Percentiles rank a stretch among this genome's conserved stretches.
These are phyloP conservation scores for Fraxinus ornus DNA, from an alignment of 305 asterid genomes.

Conservation along the genomic window DNA sequence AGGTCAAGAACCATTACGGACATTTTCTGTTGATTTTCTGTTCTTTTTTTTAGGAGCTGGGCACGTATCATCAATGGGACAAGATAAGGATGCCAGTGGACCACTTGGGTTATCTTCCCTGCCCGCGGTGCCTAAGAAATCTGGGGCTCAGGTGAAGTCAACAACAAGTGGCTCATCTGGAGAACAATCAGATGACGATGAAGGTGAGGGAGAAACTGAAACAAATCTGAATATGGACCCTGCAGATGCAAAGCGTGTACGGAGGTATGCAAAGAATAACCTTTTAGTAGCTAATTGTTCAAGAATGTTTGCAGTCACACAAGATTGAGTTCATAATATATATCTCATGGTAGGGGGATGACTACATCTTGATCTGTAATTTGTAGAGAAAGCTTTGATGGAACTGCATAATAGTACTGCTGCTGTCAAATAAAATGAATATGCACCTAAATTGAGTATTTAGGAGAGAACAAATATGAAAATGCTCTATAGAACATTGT, in stretches of 20 bases:
- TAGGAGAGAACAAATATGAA: not conserved
- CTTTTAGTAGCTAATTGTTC: slow-evolving; percentile 1
- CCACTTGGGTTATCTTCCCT: slow-evolving; percentile 60
- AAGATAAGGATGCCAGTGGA: slow-evolving; percentile 56
- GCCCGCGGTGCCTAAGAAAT: slow-evolving; percentile 52
- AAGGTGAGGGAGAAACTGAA: slow-evolving; percentile 80
- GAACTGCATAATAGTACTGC: not conserved
- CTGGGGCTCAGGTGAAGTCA: slow-evolving; percentile 64
- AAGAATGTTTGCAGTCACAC: not conserved
- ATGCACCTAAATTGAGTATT: too few species aligned
- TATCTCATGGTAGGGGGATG: not conserved
- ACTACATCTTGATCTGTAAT: not conserved
- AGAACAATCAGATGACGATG: slow-evolving; percentile 89
- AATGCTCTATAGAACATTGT: not conserved
- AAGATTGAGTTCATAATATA: not conserved
- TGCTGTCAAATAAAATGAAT: not conserved
- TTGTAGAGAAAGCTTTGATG: not conserved
- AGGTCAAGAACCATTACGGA: not conserved
- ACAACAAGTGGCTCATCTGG: slow-evolving; percentile 89
- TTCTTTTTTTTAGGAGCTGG: slow-evolving; percentile 43
- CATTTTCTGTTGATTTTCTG: slow-evolving; percentile 17
- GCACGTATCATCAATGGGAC: slow-evolving; percentile 47
- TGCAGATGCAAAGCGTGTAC: slow-evolving; percentile 73
- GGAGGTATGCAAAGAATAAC: slow-evolving; percentile 52
- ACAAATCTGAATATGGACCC: slow-evolving; percentile 56